Evolutionary conservation across 78 protist genomes (phyloP), one percentile per base, ranked within the genome.

Genomic region (Protostelium mycophagum): DNA sequence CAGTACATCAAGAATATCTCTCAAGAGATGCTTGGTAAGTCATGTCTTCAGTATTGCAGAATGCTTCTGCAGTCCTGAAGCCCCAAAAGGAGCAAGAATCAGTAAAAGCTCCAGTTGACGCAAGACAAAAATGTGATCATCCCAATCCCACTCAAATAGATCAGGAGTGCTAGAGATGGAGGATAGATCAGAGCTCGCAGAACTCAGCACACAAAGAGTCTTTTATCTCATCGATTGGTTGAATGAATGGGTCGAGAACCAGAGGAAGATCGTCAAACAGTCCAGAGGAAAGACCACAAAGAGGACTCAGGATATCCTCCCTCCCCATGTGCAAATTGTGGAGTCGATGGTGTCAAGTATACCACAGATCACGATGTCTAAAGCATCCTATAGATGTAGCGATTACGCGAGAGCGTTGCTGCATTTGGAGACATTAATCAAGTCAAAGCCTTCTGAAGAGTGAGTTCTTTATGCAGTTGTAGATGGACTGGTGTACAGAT

Each of bases 91-190:
- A 89, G 28, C 83, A 37, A 16, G 34, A 31, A 28, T 63, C 83
- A 28, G 95, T 89, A 34, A 92, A 92, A 86, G 92, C 87, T 28
- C 94, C 88, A 88, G n/a, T n/a, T n/a, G n/a, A n/a, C n/a, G n/a
- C n/a, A n/a, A n/a, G n/a, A n/a, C n/a, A n/a, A n/a, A n/a, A n/a
- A n/a, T n/a, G n/a, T n/a, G n/a, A n/a, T n/a, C n/a, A n/a, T n/a
- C n/a, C n/a, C n/a, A n/a, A n/a, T n/a, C n/a, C n/a, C n/a, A n/a
- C n/a, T n/a, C n/a, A n/a, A n/a, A n/a, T n/a, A n/a, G n/a, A n/a
- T 51, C 73, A 51, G 73, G 73, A 51, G 73, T 51, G 31, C 16
- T 51, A 16, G 73, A 51, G 73, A 51, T 25, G 16, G 73, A 51
- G 73, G 73, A 51, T 5, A 51, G 73, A 5, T 25, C 31, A 25